Evolutionary conservation across 169 alveolate genomes (phyloP), one percentile per base, ranked within the genome.

Genomic region (Plasmodium berghei): DNA sequence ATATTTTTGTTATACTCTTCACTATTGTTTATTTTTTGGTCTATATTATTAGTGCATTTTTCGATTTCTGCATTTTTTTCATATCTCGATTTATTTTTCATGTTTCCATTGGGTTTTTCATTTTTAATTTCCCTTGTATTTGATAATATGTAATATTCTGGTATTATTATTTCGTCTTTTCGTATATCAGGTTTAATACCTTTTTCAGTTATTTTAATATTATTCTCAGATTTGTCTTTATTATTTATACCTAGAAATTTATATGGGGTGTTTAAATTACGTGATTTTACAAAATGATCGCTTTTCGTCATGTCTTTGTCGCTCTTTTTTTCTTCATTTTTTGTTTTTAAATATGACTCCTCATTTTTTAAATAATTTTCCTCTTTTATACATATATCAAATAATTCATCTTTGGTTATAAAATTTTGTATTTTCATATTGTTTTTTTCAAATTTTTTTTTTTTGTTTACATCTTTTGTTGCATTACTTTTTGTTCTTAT

Each of bases 361-460:
- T 34, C 42, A 34, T 34, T 73, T 49, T 58, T 73, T 48, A 73
- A 56, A 1, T 24, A 6, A 56, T 12, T 24, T 14, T 73, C 61
- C 18, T 28, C 87, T 59, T 26, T 58, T 58, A 28, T 73, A 49
- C 42, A 34, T 20, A 56, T 22, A 59, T 56, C 61, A 73, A 73
- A 73, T 58, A 73, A 16, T 64, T 56, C 87, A 73, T 40, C 49
- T 58, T 42, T 73, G 8, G 34, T 56, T 58, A 73, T 52, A 73
- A 73, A 59, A 56, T 73, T 73, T 73, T 45, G 34, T 58, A 56
- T 56, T 22, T 58, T 73, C 28, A 59, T 9, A 28, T 56, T 58
- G 10, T 40, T 73, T 58, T 73, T 73, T 73, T 59, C 73, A 73
- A 58, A 58, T 59, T 24, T 24, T 56, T 73, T 56, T 63, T 73